These are phyloP conservation scores for Fusarium beomiforme DNA, from an alignment of 2,329 filamentous ascomycete genomes.

Conservation along the genomic window DNA sequence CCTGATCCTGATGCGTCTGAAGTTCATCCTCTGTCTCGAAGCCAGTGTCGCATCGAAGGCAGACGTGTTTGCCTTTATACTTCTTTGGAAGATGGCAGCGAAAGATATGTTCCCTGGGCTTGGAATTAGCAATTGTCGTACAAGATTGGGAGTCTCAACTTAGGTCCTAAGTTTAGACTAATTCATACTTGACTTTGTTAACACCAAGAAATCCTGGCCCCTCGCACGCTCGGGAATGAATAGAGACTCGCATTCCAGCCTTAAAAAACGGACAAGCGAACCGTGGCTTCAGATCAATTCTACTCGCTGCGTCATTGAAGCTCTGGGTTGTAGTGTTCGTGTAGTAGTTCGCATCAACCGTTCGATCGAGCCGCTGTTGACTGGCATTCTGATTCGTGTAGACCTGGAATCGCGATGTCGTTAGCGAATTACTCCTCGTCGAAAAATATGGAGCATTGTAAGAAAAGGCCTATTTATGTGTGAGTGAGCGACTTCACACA, in stretches of 20 bases:
- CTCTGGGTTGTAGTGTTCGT: not conserved
- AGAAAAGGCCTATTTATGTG: not conserved
- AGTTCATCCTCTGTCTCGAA: not conserved
- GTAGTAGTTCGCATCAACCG: rapidly evolving
- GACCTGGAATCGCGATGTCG: not conserved
- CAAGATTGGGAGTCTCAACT: no score
- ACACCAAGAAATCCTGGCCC: not conserved
- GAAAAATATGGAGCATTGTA: rapidly evolving
- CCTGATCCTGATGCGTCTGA: not conserved
- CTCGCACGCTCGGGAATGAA: not conserved
- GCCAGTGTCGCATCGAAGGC: not conserved
- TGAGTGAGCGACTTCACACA: not conserved
- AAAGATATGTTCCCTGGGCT: not conserved
- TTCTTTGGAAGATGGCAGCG: not conserved
- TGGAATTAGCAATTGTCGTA: not conserved
- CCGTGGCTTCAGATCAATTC: rapidly evolving
- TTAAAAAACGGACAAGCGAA: not conserved
- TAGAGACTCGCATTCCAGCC: rapidly evolving
- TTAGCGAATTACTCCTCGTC: not conserved
- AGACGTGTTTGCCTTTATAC: rapidly evolving
- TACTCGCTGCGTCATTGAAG: rapidly evolving
- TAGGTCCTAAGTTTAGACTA: no score
- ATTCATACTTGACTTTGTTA: not conserved
- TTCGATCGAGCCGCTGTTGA: rapidly evolving
- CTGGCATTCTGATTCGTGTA: not conserved